Percentiles rank a stretch among this genome's conserved stretches.
Evolutionary conservation across 2,329 filamentous ascomycete species (phyloP).

Genomic region (Xylaria sp.): DNA sequence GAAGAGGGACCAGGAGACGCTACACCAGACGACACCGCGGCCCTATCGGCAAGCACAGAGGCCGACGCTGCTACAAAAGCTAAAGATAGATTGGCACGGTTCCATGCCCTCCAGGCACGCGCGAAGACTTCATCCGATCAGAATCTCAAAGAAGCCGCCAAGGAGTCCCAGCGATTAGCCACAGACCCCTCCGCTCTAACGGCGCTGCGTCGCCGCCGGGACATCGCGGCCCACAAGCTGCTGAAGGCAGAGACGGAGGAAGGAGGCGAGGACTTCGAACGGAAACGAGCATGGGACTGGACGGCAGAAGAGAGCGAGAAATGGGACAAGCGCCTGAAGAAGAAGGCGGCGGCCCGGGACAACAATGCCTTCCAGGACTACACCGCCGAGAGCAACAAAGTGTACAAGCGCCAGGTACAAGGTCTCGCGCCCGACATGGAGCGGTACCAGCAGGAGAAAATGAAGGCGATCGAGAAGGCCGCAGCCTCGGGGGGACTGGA

Average conservation of each 20-base stretch:
- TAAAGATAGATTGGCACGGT: constrained; percentile 79
- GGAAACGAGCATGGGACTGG: constrained; percentile 99
- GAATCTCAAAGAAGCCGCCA: constrained; percentile 86
- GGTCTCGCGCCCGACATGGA: constrained; percentile 82
- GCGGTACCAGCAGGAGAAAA: constrained; percentile 87
- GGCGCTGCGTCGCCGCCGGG: constrained; percentile 84
- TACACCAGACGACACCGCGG: constrained; percentile 2
- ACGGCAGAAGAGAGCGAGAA: constrained; percentile 92
- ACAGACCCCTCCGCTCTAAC: constrained; percentile 82
- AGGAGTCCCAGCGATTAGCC: constrained; percentile 82
- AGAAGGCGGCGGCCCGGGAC: constrained; percentile 83
- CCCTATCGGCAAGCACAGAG: constrained; percentile 32
- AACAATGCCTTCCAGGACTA: constrained; percentile 93
- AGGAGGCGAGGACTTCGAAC: constrained; percentile 90
- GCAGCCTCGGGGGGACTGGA: constrained; percentile 87
- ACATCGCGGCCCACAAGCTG: constrained; percentile 90
- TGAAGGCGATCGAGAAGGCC: constrained; percentile 84
- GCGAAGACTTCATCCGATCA: constrained; percentile 76
- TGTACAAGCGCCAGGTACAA: constrained; percentile 90
- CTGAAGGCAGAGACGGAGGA: constrained; percentile 91
- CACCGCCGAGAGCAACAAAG: constrained; percentile 85
- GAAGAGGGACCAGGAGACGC: constrained; percentile 11
- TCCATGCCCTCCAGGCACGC: constrained; percentile 87
- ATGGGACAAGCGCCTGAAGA: constrained; percentile 91
- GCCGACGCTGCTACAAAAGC: constrained; percentile 54